These are phyloP conservation scores for Microdochium bolleyi DNA, from an alignment of 2,329 filamentous ascomycete genomes.

Conservation along the genomic window DNA sequence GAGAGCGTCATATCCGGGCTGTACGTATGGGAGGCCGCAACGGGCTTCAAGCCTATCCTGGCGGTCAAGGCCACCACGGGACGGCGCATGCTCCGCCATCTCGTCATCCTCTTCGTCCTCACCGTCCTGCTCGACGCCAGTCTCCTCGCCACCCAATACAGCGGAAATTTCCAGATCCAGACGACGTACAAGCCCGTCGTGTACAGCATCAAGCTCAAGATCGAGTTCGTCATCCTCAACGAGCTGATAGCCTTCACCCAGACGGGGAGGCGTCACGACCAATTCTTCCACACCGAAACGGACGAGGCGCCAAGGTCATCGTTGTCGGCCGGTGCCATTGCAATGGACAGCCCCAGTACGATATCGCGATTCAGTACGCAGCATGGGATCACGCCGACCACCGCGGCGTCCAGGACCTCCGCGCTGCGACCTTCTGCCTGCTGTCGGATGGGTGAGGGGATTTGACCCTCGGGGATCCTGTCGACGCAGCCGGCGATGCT, in stretches of 20 bases:
- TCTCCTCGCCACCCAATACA: constrained; percentile 29
- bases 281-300: background rate
- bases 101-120: constrained; percentile 28
- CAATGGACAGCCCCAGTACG: constrained; percentile 1
- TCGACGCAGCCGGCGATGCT: constrained; percentile 18
- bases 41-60: background rate
- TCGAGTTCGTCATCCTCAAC: background rate
- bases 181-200: constrained; percentile 30
- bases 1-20: background rate
- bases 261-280: background rate
- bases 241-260: background rate
- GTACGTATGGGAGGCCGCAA: background rate
- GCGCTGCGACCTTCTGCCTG: constrained; percentile 11
- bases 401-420: constrained; percentile 13
- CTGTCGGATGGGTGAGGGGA: constrained; percentile 19
- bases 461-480: constrained; percentile 12
- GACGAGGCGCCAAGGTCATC: background rate
- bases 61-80: background rate
- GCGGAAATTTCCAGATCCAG: constrained; percentile 28
- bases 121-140: constrained; percentile 22
- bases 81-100: constrained; percentile 15
- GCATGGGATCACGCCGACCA: constrained; percentile 20
- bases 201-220: constrained; percentile 13
- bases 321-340: background rate
- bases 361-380: background rate